These are phyloP conservation scores for Chlamydomonas eustigma DNA, from an alignment of 139 green algal species.

Conservation along the genomic window DNA sequence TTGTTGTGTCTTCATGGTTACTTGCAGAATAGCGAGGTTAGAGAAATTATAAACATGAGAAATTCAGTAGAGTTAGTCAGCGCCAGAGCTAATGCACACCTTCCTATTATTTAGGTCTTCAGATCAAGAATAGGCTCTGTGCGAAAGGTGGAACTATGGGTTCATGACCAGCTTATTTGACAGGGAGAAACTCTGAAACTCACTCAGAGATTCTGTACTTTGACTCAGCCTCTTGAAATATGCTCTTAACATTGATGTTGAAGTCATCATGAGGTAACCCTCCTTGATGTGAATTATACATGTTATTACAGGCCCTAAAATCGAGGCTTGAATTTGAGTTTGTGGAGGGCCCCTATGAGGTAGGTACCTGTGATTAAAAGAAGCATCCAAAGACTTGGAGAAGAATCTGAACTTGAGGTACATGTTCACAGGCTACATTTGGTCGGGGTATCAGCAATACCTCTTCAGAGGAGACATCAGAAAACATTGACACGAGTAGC, in stretches of 20 bases:
- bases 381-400: no score
- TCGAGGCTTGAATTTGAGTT: constrained; percentile 62
- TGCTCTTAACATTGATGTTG: no score
- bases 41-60: not conserved
- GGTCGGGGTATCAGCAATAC: not conserved
- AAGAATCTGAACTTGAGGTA: no score
- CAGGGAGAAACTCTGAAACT: not conserved
- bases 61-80: not conserved
- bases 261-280: no score
- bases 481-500: not conserved
- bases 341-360: constrained; percentile 57
- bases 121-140: constrained; percentile 48
- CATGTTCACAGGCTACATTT: no score
- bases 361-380: no score
- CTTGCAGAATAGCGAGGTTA: constrained; percentile 60
- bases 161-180: not conserved
- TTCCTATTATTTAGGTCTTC: constrained; percentile 35
- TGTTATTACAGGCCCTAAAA: constrained; percentile 39
- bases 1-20: constrained; percentile 78
- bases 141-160: constrained; percentile 43
- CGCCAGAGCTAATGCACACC: not conserved
- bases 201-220: not conserved
- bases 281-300: not conserved
- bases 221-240: not conserved
- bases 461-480: not conserved